phyloP scores from a whole-genome alignment of 2,329 filamentous ascomycete species.

The Dothidotthia symphoricarpi region DNA sequence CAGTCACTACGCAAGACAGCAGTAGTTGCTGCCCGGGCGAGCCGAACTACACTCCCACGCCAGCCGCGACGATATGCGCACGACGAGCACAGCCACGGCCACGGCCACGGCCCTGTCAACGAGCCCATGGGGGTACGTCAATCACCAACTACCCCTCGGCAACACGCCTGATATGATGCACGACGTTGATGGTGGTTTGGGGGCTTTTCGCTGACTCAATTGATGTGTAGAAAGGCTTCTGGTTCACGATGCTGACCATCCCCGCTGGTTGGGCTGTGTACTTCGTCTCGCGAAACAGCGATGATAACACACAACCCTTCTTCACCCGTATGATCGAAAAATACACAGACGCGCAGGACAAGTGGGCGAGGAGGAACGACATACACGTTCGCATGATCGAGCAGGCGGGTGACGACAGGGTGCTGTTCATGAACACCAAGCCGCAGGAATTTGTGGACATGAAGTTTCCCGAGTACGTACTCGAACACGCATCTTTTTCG shows the following conservation, averaged over 20 bases:
- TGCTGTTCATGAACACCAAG: constrained; percentile 55
- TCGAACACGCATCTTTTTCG: not conserved
- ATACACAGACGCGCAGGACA: constrained; percentile 55
- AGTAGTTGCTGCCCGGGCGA: constrained; percentile 42
- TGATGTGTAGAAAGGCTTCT: constrained; percentile 47
- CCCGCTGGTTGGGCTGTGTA: constrained; percentile 49
- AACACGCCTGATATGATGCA: not conserved
- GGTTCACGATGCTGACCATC: constrained; percentile 46
- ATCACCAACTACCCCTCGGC: constrained; percentile 13
- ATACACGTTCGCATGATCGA: constrained; percentile 61
- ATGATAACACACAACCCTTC: constrained; percentile 42
- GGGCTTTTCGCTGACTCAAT: constrained; percentile 21
- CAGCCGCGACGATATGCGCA: constrained; percentile 46
- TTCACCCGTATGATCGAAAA: constrained; percentile 55
- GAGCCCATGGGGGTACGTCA: constrained; percentile 54
- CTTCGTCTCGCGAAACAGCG: constrained; percentile 43
- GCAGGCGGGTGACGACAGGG: constrained; percentile 61
- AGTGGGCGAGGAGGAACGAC: constrained; percentile 57
- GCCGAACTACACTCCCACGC: constrained; percentile 35
- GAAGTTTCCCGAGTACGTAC: constrained; percentile 63
- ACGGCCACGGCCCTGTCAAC: constrained; percentile 41
- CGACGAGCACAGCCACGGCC: constrained; percentile 37
- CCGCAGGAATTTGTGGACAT: constrained; percentile 54
- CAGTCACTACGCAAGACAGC: constrained; percentile 48
- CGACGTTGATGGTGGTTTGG: not conserved